Conservation (phyloP, 331 rosid genomes). For the Pyracantha coccinea region DNA sequence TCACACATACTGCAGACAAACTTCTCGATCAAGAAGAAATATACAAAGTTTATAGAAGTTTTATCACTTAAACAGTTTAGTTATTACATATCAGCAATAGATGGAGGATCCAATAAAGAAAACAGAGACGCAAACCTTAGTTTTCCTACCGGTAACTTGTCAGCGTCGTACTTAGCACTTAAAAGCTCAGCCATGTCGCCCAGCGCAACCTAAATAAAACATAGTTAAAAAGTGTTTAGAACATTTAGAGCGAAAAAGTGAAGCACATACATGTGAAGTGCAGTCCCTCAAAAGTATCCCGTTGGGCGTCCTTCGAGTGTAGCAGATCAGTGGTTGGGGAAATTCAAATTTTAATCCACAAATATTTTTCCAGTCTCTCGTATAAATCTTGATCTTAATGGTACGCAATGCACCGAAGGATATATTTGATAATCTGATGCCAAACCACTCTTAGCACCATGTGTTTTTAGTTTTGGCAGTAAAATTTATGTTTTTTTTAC, state of each 20-base stretch:
- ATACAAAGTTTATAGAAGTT: neutral
- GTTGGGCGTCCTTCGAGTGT: neutral
- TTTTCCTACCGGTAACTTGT: conserved; percentile 73
- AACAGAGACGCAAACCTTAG: conserved; percentile 47
- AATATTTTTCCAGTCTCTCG: neutral
- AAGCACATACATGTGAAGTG: neutral
- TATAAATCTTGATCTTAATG: neutral
- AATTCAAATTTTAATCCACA: neutral
- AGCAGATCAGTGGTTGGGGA: neutral
- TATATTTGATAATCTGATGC: neutral
- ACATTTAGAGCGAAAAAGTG: neutral
- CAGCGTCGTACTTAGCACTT: conserved; percentile 62
- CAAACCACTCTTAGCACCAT: neutral
- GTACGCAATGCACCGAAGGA: neutral
- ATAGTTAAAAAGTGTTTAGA: neutral
- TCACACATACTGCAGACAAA: neutral
- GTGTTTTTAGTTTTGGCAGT: neutral
- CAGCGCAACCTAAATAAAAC: conserved; percentile 58
- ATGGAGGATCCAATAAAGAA: neutral
- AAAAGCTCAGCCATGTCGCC: conserved; percentile 91
- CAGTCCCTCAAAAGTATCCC: neutral
- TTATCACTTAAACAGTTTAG: neutral
- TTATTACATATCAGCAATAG: neutral
- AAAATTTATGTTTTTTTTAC: neutral
- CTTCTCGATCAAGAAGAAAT: neutral